Evolutionary conservation across 371 early-diverging fungal genomes (phyloP), one percentile per base, ranked within the genome.

Genomic region (Mortierella sp.): DNA sequence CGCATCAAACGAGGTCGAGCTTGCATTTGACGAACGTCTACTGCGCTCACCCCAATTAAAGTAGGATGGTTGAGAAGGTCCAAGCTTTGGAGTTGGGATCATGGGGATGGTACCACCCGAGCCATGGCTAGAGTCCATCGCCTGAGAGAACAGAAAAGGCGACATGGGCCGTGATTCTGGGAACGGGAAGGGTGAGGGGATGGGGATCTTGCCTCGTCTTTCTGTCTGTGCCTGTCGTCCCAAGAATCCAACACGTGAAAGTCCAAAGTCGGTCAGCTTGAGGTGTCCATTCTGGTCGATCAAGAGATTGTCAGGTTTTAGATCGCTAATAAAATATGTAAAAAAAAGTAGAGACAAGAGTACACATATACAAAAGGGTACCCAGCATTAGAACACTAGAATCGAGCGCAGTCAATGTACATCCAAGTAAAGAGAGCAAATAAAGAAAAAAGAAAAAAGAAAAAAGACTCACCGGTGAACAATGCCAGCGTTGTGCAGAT

Each of bases 251-350:
- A 95, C 92, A 3, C 94, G 87, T 0, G 97, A 95, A 50, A 97
- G 82, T 0, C 99, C 99, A 88, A 98, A 97, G 70, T 98, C 99
- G 5, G 96, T 96, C 62, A 98, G 83, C 73, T 97, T 97, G 45
- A 97, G 77, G 74, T 98, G 97, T 1, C 99, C 99, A 68, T 90
- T 88, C 58, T 90, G 89, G 72, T 94, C 95, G 69, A 98, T 93
- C 25, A 98, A 83, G 51, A 97, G 81, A 68, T 97, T 97, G 62
- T 97, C 97, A 1, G 96, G 95, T 71, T 97, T 97, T 48, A 98
- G 74, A 79, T 97, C 94, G 64, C 93, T 92, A 56, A 57, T 19
- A 4, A 63, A 58, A 53, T 51, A 57, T 28, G 58, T 44, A 47
- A 59, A 64, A 43, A 30, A 46, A 51, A 60, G 55, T n/a, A n/a